These are phyloP conservation scores for Paecilomyces sp. DNA, from an alignment of 2,329 filamentous ascomycete genomes.

Conservation along the genomic window DNA sequence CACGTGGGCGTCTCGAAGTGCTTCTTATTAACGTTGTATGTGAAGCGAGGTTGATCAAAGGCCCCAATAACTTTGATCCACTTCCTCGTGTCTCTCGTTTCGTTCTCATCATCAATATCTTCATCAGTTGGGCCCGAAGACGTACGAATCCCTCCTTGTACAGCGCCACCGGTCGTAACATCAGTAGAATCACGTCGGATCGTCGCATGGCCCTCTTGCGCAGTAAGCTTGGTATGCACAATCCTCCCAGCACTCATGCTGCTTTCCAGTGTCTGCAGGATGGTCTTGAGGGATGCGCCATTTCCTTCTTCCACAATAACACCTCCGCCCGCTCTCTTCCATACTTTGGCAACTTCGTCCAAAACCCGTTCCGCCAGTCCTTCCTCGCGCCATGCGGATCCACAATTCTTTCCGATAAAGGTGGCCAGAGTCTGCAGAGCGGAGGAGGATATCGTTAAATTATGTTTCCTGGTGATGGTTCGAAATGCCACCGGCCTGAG, in stretches of 20 bases:
- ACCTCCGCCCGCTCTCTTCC: slow-evolving; percentile 83
- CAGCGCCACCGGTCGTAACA: slow-evolving; percentile 44
- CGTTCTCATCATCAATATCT: slow-evolving; percentile 51
- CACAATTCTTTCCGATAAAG: slow-evolving; percentile 90
- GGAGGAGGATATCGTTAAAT: slow-evolving; percentile 80
- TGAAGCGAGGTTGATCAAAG: slow-evolving; percentile 66
- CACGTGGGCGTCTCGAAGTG: slow-evolving; percentile 72
- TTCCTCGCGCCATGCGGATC: slow-evolving; percentile 92
- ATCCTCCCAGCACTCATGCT: slow-evolving; percentile 77
- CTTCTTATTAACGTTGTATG: slow-evolving; percentile 58
- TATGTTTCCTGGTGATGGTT: slow-evolving; percentile 96
- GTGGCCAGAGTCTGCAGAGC: slow-evolving; percentile 76
- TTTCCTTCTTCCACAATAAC: slow-evolving; percentile 83
- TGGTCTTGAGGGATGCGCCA: slow-evolving; percentile 61
- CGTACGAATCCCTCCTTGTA: slow-evolving; percentile 9
- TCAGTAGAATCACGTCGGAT: slow-evolving; percentile 42
- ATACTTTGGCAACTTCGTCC: slow-evolving; percentile 82
- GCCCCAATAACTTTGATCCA: slow-evolving; percentile 82
- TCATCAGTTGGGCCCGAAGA: slow-evolving; percentile 44
- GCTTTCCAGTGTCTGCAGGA: slow-evolving; percentile 75
- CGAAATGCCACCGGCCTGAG: slow-evolving; percentile 87
- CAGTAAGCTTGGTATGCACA: slow-evolving; percentile 40
- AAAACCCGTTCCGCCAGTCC: slow-evolving; percentile 86
- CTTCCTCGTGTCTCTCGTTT: slow-evolving; percentile 63
- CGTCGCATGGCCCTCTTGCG: slow-evolving; percentile 13